phyloP scores from a whole-genome alignment of 2,329 filamentous ascomycete genomes.

The Leptographium procerum region DNA sequence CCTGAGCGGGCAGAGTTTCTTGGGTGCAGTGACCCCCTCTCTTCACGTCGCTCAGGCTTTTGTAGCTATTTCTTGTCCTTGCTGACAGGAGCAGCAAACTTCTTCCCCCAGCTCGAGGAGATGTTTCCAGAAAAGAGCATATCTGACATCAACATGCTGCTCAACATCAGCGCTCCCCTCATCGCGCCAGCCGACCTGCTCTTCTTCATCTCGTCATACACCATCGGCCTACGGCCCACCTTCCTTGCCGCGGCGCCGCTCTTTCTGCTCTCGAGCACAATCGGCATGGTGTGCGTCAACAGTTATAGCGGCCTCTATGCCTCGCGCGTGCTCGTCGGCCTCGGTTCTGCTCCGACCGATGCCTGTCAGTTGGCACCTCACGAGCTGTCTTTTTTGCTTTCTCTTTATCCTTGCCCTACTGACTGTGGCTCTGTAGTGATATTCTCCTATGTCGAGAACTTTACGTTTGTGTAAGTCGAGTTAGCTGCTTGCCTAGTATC shows the following conservation, averaged over 20 bases:
- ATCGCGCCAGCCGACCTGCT: background rate
- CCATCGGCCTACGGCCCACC: background rate
- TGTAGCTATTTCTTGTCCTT: background rate
- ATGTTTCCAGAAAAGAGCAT: background rate
- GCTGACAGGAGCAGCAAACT: background rate
- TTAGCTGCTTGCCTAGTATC: background rate
- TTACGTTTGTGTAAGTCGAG: background rate
- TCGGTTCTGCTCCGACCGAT: background rate
- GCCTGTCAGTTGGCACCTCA: background rate
- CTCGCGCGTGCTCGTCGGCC: background rate
- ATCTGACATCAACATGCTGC: background rate
- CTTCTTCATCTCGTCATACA: background rate
- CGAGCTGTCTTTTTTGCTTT: background rate
- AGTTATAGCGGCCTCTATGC: background rate
- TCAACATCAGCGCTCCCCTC: background rate
- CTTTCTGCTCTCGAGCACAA: background rate
- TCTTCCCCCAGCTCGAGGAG: background rate
- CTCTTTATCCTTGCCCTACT: background rate
- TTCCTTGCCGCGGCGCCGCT: background rate
- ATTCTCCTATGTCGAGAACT: background rate
- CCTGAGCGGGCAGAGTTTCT: background rate
- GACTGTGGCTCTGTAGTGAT: background rate
- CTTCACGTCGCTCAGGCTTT: no score
- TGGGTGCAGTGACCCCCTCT: background rate
- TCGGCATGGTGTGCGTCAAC: background rate